Base-by-base conservation (phyloP, 371 early-diverging fungal species). In the Mucor velutinosus region DNA sequence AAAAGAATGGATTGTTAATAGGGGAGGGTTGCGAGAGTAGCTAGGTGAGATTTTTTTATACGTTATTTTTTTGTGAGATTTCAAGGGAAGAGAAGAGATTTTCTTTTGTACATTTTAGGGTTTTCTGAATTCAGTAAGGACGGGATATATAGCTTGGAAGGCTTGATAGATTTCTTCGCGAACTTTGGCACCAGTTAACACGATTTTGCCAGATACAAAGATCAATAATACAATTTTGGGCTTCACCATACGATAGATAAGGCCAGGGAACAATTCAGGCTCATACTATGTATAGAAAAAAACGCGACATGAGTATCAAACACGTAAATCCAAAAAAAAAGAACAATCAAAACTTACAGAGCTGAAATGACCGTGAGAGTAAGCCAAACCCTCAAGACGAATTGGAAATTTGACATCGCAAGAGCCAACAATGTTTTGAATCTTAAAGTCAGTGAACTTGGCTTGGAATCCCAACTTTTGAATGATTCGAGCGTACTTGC, bases 391-490 rank as follows among this genome's bases (percentile, higher is more conserved):
- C 79, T 99, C 99, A 60, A 99, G 84, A 57, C 99, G 95, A 75
- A 99, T 99, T 51, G 99, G 99, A 78, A 99, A 99, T 82, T 97
- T 97, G 72, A 99, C 98, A 84, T 99, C 99, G 79, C 99, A 99
- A 29, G 93, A 93, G 43, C 99, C 99, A 47, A 99, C 99, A 79
- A 99, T 99, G 85, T 99, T 99, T 78, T 99, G 99, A 71, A 99
- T 98, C 86, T 99, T 99, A 80, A 99, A 99, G 71, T 99, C 99
- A 11, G 96, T 93, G 71, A 99, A 99, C 79, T 97, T 95, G 53
- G 99, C 97, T 55, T 90, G 92, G 82, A 99, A 99, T 4, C 99
- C 99, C 58, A 99, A 88, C 83, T 99, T 99, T 75, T 99, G 98
- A 60, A 99, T 95, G 74, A 99, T 99, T 72, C 99, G 94, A 62